These are phyloP conservation scores for Starmerella apis DNA, from an alignment of 805 yeast species.

Conservation along the genomic window DNA sequence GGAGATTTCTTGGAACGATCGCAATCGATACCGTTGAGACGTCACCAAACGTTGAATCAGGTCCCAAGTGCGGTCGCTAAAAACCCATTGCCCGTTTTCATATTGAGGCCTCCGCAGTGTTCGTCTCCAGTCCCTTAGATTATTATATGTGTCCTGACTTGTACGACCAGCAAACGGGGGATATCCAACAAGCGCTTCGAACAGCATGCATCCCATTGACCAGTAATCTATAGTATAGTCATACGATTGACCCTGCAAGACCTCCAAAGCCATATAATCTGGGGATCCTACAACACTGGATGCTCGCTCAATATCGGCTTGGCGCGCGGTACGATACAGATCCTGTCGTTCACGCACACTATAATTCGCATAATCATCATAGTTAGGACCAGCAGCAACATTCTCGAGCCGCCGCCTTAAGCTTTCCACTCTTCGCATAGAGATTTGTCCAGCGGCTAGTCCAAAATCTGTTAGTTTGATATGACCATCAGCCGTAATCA, in stretches of 20 bases:
- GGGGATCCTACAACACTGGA: constrained; percentile 96
- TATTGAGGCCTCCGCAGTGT: constrained; percentile 82
- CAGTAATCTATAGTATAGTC: constrained; percentile 97
- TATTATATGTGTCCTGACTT: constrained; percentile 89
- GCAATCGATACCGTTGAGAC: constrained; percentile 61
- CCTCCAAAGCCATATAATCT: constrained; percentile 98
- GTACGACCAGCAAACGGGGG: constrained; percentile 94
- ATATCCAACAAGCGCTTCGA: constrained; percentile 91
- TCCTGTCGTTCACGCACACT: constrained; percentile 79
- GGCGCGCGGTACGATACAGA: constrained; percentile 65
- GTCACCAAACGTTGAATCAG: constrained; percentile 71
- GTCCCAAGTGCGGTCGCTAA: constrained; percentile 95
- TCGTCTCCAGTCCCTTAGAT: constrained; percentile 84
- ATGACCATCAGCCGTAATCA: constrained; percentile 83
- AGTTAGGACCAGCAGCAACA: constrained; percentile 23
- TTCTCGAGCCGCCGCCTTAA: constrained; percentile 53
- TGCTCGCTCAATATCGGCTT: constrained; percentile 71
- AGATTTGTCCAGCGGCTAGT: constrained; percentile 89
- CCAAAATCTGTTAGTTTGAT: constrained; percentile 94
- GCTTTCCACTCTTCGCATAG: constrained; percentile 84
- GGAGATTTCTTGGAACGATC: constrained; percentile 71
- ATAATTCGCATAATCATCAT: constrained; percentile 41
- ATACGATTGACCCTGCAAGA: constrained; percentile 82
- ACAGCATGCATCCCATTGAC: constrained; percentile 96
- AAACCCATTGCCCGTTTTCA: constrained; percentile 81